Evolutionary conservation across 108 stramenopile genomes (phyloP), one percentile per base, ranked within the genome.

Genomic region (Schizochytrium sp.): DNA sequence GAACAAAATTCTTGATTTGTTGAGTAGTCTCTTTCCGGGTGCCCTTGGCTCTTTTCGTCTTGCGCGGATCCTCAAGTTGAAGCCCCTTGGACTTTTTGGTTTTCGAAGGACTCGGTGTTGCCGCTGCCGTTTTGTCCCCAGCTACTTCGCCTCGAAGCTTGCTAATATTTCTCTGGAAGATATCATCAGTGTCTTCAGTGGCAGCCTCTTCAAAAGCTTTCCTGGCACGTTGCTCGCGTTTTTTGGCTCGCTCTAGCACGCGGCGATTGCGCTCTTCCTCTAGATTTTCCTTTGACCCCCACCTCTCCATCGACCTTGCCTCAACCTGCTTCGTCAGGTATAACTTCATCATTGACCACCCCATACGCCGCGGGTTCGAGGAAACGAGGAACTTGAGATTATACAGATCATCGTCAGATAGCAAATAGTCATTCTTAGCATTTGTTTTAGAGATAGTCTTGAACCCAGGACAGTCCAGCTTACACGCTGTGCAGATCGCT

Each of bases 281-380:
- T n/a, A 46, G 47, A 5, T 47, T 53, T 53, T 83, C 76, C 13
- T 19, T 28, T 17, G 76, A 19, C 40, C 53, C 53, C 76, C 76
- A 83, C 38, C 76, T 47, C 53, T 83, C 53, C 47, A 83, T 49
- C 2, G 76, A 49, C 8, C 47, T 17, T 5, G 53, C 76, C 28
- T 83, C 76, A n/a, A 83, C 76, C 3, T 83, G 76, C 76, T 83
- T 83, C 53, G 76, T 83, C 47, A 83, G 47, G 76, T 83, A 83
- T 38, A 83, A 53, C 47, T 83, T 83, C 76, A 83, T 83, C 47
- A 42, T 83, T 5, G 76, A 83, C 76, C 76, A 83, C 45, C 50
- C 53, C 76, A 83, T 83, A 38, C 76, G 47, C 15, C 76, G 76
- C 45, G 76, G 76, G 55, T 83, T 83, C 76, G 76, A 83, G 0